These are phyloP conservation scores for Mycena leptocephala DNA, from an alignment of 768 basidiomycete species.

Conservation along the genomic window DNA sequence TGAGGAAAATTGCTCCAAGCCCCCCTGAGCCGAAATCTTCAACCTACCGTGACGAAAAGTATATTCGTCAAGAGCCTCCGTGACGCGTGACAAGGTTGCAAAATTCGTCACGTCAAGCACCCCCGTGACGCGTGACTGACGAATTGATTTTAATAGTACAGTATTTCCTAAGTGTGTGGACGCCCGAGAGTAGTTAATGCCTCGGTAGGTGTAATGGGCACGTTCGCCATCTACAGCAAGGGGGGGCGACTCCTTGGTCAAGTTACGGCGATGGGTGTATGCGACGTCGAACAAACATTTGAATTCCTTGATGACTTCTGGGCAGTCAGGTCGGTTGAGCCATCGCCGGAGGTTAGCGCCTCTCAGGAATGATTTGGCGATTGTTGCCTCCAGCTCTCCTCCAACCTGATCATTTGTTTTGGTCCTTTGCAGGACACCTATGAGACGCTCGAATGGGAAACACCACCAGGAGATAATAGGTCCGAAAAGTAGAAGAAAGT, in stretches of 20 bases:
- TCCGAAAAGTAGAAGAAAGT: slow-evolving; percentile 53
- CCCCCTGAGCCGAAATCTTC: no score
- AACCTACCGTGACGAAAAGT: no score
- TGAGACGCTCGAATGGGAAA: slow-evolving; percentile 57
- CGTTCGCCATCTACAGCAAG: neutral
- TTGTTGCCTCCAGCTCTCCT: slow-evolving; percentile 23
- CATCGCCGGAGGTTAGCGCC: slow-evolving; percentile 31
- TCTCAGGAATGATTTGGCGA: slow-evolving; percentile 13
- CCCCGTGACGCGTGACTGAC: no score
- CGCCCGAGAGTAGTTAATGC: slow-evolving; percentile 18
- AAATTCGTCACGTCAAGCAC: no score
- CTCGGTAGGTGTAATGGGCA: slow-evolving; percentile 9
- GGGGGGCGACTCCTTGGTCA: neutral
- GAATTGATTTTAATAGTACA: slow-evolving; percentile 25
- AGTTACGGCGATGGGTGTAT: slow-evolving; percentile 20
- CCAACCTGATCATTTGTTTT: slow-evolving; percentile 51
- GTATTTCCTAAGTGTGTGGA: slow-evolving; percentile 30
- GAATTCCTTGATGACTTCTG: slow-evolving; percentile 30
- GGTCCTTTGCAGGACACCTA: slow-evolving; percentile 52
- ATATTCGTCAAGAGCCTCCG: no score
- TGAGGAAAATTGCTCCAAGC: no score
- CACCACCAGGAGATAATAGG: slow-evolving; percentile 57
- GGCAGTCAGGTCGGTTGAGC: slow-evolving; percentile 38
- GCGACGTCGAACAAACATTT: slow-evolving; percentile 38
- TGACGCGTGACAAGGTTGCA: no score